These are phyloP conservation scores for Saccharomycopsis malanga DNA, from an alignment of 805 yeast species.

Conservation along the genomic window DNA sequence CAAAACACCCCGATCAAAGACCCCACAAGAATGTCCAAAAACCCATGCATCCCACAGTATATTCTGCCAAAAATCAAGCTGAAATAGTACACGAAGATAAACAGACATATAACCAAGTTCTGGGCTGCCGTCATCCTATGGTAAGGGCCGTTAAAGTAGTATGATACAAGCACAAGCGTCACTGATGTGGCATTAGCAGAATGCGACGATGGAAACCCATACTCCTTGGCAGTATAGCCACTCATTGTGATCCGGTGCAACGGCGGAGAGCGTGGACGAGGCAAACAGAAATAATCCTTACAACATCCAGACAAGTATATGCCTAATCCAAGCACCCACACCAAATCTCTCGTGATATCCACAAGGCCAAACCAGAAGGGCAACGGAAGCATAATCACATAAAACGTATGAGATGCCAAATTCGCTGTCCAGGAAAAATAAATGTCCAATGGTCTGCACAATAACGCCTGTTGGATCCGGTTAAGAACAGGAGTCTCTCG, in stretches of 20 bases:
- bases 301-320: conserved; percentile 64
- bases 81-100: conserved; percentile 41
- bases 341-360: conserved; percentile 58
- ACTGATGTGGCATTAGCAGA: conserved; percentile 92
- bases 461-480: conserved; percentile 43
- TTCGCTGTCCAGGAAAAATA: conserved; percentile 86
- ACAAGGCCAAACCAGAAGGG: conserved; percentile 76
- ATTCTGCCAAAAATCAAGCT: conserved; percentile 73
- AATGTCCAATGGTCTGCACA: conserved; percentile 50
- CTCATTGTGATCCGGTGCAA: conserved; percentile 82
- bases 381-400: conserved; percentile 79
- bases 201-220: conserved; percentile 92
- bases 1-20: conserved; percentile 51
- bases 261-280: conserved; percentile 91
- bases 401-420: conserved; percentile 89
- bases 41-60: conserved; percentile 98
- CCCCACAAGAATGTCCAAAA: conserved; percentile 68
- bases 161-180: conserved; percentile 40
- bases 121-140: conserved; percentile 10
- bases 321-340: conserved; percentile 49
- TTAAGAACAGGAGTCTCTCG: conserved; percentile 58
- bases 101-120: conserved; percentile 22
- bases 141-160: conserved; percentile 16
- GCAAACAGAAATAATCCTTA: conserved; percentile 83
- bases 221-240: conserved; percentile 85